A percentile compares a stretch with the other conserved stretches of the same genome.
Conservation (phyloP, 129 eudicot genomes). For the Flaveria trinervia region DNA sequence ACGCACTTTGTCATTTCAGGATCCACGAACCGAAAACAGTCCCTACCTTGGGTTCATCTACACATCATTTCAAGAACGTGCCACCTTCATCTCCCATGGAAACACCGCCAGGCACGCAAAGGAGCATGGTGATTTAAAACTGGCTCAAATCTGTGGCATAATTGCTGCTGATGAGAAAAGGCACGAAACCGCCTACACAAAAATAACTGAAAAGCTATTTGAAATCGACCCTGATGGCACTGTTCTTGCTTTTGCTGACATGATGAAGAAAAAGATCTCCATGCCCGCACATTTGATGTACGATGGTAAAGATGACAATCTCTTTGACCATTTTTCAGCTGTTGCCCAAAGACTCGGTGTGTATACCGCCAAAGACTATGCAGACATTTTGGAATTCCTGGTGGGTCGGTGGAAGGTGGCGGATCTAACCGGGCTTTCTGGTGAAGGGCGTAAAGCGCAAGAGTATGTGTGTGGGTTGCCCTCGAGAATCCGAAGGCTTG, state of each 20-base stretch:
- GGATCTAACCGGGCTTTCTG: conserved; percentile 64
- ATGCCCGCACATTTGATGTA: conserved; percentile 99
- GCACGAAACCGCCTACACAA: conserved; percentile 92
- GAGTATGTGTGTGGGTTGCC: conserved; percentile 85
- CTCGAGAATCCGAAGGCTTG: conserved; percentile 67
- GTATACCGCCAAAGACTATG: conserved; percentile 85
- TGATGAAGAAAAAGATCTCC: conserved; percentile 88
- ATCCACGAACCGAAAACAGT: conserved; percentile 82
- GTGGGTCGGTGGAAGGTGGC: conserved; percentile 85
- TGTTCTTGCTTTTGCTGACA: conserved; percentile 79
- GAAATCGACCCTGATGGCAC: conserved; percentile 94
- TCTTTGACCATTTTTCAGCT: conserved; percentile 77
- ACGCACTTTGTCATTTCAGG: conserved; percentile 41
- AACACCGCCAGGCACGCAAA: conserved; percentile 90
- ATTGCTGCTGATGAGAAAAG: conserved; percentile 93
- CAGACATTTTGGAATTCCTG: conserved; percentile 82
- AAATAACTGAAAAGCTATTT: conserved; percentile 79
- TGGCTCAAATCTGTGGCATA: conserved; percentile 86
- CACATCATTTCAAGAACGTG: conserved; percentile 93
- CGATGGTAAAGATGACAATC: conserved; percentile 77
- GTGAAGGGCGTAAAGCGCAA: conserved; percentile 78
- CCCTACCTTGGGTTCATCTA: conserved; percentile 88
- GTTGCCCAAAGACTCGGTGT: conserved; percentile 92
- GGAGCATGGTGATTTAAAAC: conserved; percentile 66
- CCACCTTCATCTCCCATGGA: conserved; percentile 84